Conservation (phyloP, 139 green algal species). For the Auxenochlorella pyrenoidosa region DNA sequence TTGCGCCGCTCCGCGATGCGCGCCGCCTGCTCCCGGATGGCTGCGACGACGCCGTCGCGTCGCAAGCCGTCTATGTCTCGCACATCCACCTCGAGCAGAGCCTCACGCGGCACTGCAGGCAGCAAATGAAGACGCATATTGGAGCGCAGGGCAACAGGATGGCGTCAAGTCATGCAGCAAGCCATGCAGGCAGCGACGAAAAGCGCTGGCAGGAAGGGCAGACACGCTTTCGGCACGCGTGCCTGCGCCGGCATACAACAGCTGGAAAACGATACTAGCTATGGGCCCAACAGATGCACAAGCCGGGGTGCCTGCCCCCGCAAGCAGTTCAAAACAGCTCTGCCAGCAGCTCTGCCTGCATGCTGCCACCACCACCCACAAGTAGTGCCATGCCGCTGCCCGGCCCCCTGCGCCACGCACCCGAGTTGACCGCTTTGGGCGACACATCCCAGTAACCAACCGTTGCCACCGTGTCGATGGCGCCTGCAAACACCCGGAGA, state of each 20-base stretch:
- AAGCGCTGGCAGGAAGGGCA: no score
- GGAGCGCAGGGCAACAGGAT: no score
- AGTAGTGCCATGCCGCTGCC: no score
- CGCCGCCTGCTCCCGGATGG: constrained; percentile 56
- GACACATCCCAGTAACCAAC: constrained; percentile 75
- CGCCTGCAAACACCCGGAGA: constrained; percentile 24
- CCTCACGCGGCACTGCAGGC: constrained; percentile 22
- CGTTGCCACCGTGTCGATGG: constrained; percentile 89
- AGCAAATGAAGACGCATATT: no score
- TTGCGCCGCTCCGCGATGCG: constrained; percentile 72
- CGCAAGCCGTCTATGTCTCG: constrained; percentile 85
- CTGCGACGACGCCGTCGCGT: constrained; percentile 74
- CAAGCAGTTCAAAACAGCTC: neutral
- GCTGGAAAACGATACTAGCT: no score
- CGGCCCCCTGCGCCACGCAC: neutral
- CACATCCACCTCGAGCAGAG: constrained; percentile 62
- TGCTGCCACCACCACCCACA: no score
- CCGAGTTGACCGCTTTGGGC: constrained; percentile 92
- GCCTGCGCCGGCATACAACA: no score
- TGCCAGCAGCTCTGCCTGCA: neutral
- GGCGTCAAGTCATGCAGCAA: no score
- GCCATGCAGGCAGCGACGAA: no score
- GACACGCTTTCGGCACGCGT: no score
- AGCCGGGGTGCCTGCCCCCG: no score
- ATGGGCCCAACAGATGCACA: no score